phyloP scores from a whole-genome alignment of 1,139 yeast genomes.

The Kodamaea alishanica region DNA sequence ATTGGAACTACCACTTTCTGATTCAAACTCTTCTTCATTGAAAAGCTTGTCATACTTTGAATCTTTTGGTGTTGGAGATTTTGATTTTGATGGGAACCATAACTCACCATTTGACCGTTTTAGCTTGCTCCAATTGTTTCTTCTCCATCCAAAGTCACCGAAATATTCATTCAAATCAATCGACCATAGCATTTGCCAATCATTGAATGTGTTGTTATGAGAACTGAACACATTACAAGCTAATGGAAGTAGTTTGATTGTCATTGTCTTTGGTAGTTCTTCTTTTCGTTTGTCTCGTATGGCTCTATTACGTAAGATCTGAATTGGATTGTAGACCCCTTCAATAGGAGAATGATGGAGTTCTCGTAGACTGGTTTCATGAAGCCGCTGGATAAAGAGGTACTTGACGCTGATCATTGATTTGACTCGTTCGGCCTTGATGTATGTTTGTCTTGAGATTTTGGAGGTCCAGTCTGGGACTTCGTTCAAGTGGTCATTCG shows the following conservation, averaged over 20 bases:
- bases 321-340: conserved; percentile 77
- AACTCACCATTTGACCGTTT: conserved; percentile 49
- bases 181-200: conserved; percentile 56
- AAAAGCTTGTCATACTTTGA: conserved; percentile 32
- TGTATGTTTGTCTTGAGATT: conserved; percentile 36
- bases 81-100: conserved; percentile 47
- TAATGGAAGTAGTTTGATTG: conserved; percentile 38
- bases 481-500: conserved; percentile 11
- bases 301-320: conserved; percentile 67
- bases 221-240: conserved; percentile 56
- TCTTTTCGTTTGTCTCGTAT: conserved; percentile 40
- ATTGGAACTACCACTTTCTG: background rate
- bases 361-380: conserved; percentile 14
- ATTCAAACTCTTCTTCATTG: conserved; percentile 10
- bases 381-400: conserved; percentile 40
- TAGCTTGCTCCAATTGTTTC: conserved; percentile 61
- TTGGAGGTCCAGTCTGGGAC: conserved; percentile 13
- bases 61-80: conserved; percentile 11
- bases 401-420: conserved; percentile 52
- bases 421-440: conserved; percentile 53
- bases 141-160: conserved; percentile 65
- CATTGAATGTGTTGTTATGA: conserved; percentile 27
- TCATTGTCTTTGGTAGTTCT: conserved; percentile 26
- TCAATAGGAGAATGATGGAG: conserved; percentile 48
- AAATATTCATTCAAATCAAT: conserved; percentile 61